Conservation (phyloP, 306 rosid genomes). For the Quillaja saponaria region DNA sequence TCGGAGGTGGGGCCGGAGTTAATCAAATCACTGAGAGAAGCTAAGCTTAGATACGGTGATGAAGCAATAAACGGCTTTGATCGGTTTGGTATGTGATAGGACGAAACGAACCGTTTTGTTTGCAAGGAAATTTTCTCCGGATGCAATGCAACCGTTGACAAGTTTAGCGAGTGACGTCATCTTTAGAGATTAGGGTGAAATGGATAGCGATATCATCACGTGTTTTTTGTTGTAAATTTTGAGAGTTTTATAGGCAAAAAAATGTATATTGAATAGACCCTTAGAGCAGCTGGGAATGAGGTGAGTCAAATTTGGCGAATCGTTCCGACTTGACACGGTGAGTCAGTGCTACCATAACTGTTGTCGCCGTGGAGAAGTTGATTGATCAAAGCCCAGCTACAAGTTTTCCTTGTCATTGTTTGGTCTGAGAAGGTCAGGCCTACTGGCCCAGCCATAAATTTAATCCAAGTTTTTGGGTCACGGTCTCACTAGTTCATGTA, state of each 20-base stretch:
- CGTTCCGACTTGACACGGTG: too few relatives aligned
- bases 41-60: slow-evolving; percentile 61
- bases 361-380: too few relatives aligned
- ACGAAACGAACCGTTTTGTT: slow-evolving; percentile 56
- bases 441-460: too few relatives aligned
- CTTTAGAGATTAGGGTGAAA: slow-evolving; percentile 36
- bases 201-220: neutral
- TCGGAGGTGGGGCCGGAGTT: slow-evolving; percentile 43
- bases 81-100: neutral
- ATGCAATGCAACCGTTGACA: slow-evolving; percentile 51
- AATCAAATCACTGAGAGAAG: slow-evolving; percentile 29
- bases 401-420: too few relatives aligned
- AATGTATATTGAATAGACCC: too few relatives aligned
- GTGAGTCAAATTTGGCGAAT: too few relatives aligned
- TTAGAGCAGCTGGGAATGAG: too few relatives aligned
- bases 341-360: too few relatives aligned
- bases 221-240: slow-evolving; percentile 8
- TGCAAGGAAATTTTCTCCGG: slow-evolving; percentile 60
- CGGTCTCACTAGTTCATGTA: too few relatives aligned
- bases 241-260: slow-evolving; percentile 3
- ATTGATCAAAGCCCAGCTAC: too few relatives aligned
- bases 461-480: too few relatives aligned
- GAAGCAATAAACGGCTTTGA: slow-evolving; percentile 24
- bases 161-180: slow-evolving; percentile 46
- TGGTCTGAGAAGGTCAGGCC: too few relatives aligned